Evolutionary conservation across 2,329 filamentous ascomycete genomes (phyloP).

Genomic region (Beauveria sp.): DNA sequence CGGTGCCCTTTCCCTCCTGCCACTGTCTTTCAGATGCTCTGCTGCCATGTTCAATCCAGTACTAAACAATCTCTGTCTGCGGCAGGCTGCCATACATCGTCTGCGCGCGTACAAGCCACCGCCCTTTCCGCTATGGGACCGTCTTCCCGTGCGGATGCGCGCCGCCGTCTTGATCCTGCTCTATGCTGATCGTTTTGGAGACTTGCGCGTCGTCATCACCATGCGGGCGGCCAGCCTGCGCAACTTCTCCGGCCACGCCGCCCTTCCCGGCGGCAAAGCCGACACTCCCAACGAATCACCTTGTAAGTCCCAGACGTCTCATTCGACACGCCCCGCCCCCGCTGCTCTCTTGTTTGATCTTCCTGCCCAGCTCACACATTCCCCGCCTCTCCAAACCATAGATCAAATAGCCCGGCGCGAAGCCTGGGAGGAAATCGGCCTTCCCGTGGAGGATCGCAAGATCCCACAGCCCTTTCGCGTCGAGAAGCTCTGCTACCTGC

Average conservation of each 20-base stretch:
- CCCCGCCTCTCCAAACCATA: constrained; percentile 16
- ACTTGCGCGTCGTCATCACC: constrained; percentile 64
- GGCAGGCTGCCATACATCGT: constrained; percentile 50
- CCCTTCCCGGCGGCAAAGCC: constrained; percentile 73
- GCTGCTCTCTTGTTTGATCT: too few species aligned
- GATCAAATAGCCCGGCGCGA: constrained; percentile 83
- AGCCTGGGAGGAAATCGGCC: constrained; percentile 87
- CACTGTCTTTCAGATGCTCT: neutral
- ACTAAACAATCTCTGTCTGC: constrained; percentile 14
- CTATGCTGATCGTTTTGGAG: constrained; percentile 75
- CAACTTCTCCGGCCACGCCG: constrained; percentile 76
- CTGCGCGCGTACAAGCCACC: constrained; percentile 54
- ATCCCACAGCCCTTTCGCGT: constrained; percentile 73
- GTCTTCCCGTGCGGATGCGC: constrained; percentile 55
- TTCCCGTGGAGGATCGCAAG: constrained; percentile 61
- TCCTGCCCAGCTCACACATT: neutral
- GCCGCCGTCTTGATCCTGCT: constrained; percentile 84
- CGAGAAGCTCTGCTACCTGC: constrained; percentile 81
- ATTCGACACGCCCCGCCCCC: neutral
- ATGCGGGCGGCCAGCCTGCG: constrained; percentile 58
- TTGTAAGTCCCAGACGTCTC: constrained; percentile 33
- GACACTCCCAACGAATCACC: constrained; percentile 51
- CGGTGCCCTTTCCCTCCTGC: neutral
- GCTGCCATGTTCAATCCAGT: constrained; percentile 6
- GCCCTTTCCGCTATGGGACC: constrained; percentile 54